Evolutionary conservation across 345 rosid genomes (phyloP).

Genomic region (Eucalyptus virginea): DNA sequence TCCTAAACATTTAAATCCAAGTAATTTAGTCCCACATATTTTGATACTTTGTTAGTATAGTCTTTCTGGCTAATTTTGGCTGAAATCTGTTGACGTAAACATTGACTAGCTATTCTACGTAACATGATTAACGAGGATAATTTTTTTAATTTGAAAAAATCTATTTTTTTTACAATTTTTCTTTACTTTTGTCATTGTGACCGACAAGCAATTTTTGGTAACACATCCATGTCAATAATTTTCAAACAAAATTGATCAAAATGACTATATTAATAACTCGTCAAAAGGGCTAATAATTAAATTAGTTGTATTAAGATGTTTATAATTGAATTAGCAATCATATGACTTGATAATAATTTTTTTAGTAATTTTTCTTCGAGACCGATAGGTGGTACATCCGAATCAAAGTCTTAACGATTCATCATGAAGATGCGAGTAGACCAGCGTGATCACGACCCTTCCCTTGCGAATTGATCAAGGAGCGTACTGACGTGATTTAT

Average conservation of each 20-base stretch:
- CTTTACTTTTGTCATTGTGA: no score
- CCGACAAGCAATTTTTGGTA: no score
- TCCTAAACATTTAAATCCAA: background rate
- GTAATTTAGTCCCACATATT: background rate
- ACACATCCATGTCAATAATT: accelerated
- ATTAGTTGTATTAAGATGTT: accelerated
- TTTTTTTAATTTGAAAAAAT: no score
- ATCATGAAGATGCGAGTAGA: background rate
- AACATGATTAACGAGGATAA: accelerated
- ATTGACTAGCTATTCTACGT: accelerated
- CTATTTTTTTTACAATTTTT: no score
- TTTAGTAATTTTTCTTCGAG: background rate
- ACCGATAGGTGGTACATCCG: background rate
- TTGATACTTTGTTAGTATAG: background rate
- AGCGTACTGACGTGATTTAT: background rate
- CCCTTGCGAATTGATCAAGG: background rate
- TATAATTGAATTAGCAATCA: no score
- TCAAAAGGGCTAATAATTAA: no score
- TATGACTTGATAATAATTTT: no score
- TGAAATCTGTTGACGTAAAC: accelerated
- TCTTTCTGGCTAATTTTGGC: accelerated
- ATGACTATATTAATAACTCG: no score
- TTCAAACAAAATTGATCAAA: no score
- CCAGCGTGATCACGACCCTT: background rate
- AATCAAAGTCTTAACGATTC: background rate